These are phyloP conservation scores for Stenogyne calaminthoides DNA, from an alignment of 305 asterid genomes.

Conservation along the genomic window DNA sequence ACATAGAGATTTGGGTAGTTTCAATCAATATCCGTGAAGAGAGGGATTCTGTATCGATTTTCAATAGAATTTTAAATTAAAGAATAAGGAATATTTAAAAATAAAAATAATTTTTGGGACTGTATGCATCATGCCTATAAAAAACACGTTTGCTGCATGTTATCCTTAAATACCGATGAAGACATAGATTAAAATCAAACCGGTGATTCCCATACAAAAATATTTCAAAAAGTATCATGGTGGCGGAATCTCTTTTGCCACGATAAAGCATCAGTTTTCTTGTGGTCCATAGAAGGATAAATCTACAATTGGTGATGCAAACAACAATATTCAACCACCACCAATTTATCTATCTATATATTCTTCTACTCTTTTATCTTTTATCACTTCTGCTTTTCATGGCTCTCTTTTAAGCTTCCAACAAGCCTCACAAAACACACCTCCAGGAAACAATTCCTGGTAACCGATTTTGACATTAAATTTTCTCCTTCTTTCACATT, in stretches of 20 bases:
- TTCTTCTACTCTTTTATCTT: background rate
- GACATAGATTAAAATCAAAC: background rate
- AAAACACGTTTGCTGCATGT: background rate
- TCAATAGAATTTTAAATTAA: too few species aligned
- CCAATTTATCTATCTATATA: constrained; percentile 38
- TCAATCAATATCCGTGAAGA: too few species aligned
- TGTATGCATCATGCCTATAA: too few species aligned
- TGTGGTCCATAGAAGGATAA: constrained; percentile 31
- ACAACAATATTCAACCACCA: constrained; percentile 42
- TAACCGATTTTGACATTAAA: background rate
- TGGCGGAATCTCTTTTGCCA: background rate
- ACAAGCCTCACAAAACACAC: background rate
- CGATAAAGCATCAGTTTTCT: background rate
- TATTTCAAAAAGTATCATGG: background rate
- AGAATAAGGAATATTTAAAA: too few species aligned
- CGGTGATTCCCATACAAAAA: background rate
- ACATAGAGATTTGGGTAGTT: too few species aligned
- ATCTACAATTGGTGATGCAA: constrained; percentile 5
- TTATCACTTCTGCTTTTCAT: background rate
- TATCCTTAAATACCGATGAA: background rate
- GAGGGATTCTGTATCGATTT: too few species aligned
- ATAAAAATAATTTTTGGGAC: too few species aligned
- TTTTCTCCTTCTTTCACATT: background rate
- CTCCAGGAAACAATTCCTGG: background rate
- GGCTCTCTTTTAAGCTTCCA: constrained; percentile 10